Evolutionary conservation across 2,329 filamentous ascomycete species (phyloP).

Genomic region (Pezicula neosporulosa): DNA sequence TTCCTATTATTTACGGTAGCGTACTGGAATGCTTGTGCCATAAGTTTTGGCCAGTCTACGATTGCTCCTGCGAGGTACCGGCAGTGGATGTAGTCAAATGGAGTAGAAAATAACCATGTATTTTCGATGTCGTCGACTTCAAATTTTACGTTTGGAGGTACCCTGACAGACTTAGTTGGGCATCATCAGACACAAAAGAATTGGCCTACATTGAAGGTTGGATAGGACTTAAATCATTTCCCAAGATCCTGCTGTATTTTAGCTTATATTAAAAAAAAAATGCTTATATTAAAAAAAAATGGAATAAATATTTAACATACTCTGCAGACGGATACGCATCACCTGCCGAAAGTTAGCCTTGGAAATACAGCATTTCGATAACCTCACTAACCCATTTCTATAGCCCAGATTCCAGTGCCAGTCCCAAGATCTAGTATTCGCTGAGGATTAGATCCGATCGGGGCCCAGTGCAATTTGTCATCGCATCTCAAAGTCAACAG

Average conservation of each 20-base stretch:
- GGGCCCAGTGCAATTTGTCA: constrained; percentile 16
- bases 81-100: constrained; percentile 30
- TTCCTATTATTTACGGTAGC: background rate
- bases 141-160: constrained; percentile 21
- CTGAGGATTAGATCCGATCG: constrained; percentile 18
- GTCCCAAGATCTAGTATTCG: constrained; percentile 29
- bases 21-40: constrained; percentile 19
- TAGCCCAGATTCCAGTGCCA: constrained; percentile 59
- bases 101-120: constrained; percentile 27
- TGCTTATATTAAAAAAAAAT: too few species aligned
- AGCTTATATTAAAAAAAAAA: background rate
- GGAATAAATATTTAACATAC: background rate
- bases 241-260: background rate
- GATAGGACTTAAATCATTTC: background rate
- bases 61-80: constrained; percentile 20
- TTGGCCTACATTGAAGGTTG: background rate
- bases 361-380: constrained; percentile 20
- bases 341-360: background rate
- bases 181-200: constrained; percentile 43
- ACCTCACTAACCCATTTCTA: constrained; percentile 49
- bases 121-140: constrained; percentile 26
- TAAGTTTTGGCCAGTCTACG: constrained; percentile 10
- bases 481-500: constrained; percentile 15
- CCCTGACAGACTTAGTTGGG: constrained; percentile 45
- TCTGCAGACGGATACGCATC: constrained; percentile 1